Evolutionary conservation across 164 flowering plant species (phyloP), one percentile per base, ranked within the genome.

Genomic region (Tetrastigma voinierianum): DNA sequence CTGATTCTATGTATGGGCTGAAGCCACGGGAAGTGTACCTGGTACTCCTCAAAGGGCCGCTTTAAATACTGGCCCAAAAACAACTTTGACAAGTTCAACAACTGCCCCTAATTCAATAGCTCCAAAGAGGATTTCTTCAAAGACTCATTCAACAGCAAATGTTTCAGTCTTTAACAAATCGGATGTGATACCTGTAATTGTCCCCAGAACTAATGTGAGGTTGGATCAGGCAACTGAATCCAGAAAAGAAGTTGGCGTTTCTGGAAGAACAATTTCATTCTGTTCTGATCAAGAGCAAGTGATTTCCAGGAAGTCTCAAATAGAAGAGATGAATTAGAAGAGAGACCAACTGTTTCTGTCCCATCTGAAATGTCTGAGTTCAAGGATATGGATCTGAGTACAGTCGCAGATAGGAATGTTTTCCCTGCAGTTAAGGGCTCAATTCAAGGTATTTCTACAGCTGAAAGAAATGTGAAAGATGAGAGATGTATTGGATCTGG

Each of bases 161-260:
- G 66, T 64, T 71, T 74, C 90, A 17, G 52, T 73, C 46, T 67
- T 82, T 54, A 86, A 70, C 78, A 86, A 80, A 74, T 67, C 91
- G 21, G 98, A 94, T 70, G 80, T 85, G 32, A 68, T 83, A 53
- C 96, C 97, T 67, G 97, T 90, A 53, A 80, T 91, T 67, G 96
- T 89, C 51, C 93, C 96, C 44, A 81, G 93, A 72, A 80, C 66
- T 66, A 83, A 83, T 76, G 32, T 61, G 47, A 81, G 85, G 54
- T 13, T 67, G 23, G 95, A 91, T 65, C 83, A 64, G 71, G 76
- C 83, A 46, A 67, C 84, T 65, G 97, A 95, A 64, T 75, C 80
- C 69, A 86, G 83, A 74, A 89, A 78, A 79, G 97, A 95, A 71
- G 70, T 68, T 60, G 60, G 69, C 46, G 49, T 74, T 51, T 62